Conservation (phyloP, 2,329 filamentous ascomycete species). For the Diaporthe citriasiana region DNA sequence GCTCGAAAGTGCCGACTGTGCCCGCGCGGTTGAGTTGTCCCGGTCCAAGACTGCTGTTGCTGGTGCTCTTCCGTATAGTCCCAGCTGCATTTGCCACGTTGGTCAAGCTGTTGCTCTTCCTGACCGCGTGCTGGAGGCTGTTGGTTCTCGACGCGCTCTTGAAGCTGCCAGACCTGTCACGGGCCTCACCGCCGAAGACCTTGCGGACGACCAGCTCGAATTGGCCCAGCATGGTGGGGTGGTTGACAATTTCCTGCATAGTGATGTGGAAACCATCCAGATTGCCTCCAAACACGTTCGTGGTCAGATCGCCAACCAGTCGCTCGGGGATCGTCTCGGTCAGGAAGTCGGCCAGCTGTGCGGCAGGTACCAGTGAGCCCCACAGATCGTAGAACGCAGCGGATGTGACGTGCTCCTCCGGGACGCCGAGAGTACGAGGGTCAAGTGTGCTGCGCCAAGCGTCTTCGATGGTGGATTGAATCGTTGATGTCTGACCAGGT, state of each 20-base stretch:
- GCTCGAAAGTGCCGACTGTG: constrained; percentile 35
- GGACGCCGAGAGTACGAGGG: constrained; percentile 54
- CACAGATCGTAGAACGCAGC: constrained; percentile 67
- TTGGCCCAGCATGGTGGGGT: constrained; percentile 65
- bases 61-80: constrained; percentile 35
- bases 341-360: constrained; percentile 61
- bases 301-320: constrained; percentile 53
- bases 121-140: constrained; percentile 45
- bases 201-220: constrained; percentile 58
- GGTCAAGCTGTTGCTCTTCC: constrained; percentile 35
- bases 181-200: constrained; percentile 42
- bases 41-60: constrained; percentile 29
- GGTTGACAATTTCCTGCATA: constrained; percentile 63
- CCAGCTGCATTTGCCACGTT: constrained; percentile 12
- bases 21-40: constrained; percentile 35
- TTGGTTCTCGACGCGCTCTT: constrained; percentile 35
- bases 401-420: constrained; percentile 58
- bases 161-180: constrained; percentile 39
- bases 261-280: constrained; percentile 54
- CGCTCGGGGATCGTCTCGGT: constrained; percentile 48
- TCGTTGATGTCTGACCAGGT: constrained; percentile 55
- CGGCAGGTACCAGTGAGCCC: constrained; percentile 63
- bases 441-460: constrained; percentile 63
- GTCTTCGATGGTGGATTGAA: constrained; percentile 58
- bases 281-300: constrained; percentile 55